Conservation (phyloP, 2,329 filamentous ascomycete genomes). For the Claviceps maximensis region DNA sequence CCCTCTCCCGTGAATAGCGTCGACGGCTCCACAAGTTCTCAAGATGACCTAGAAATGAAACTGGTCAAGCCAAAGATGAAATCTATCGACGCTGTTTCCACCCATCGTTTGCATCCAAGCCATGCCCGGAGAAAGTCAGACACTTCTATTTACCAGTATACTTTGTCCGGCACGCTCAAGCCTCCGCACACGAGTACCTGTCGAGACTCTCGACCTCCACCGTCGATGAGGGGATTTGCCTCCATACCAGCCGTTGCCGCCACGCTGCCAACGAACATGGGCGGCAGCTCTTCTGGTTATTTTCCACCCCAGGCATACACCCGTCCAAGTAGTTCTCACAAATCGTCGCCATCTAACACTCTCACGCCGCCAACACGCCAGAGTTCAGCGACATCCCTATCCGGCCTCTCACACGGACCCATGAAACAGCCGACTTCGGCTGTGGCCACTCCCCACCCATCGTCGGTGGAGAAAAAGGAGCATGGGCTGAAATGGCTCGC, state of each 20-base stretch:
- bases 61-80: slow-evolving; percentile 8
- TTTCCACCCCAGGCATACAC: not conserved
- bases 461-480: slow-evolving; percentile 4
- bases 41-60: slow-evolving; percentile 28
- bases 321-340: not conserved
- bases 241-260: slow-evolving; percentile 10
- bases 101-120: slow-evolving; percentile 15
- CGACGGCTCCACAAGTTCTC: slow-evolving; percentile 24
- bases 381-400: slow-evolving; percentile 12
- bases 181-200: slow-evolving; percentile 4
- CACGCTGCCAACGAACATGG: slow-evolving; percentile 1
- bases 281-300: not conserved
- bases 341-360: slow-evolving; percentile 3
- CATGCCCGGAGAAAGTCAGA: slow-evolving; percentile 18
- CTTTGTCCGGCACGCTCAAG: slow-evolving; percentile 9
- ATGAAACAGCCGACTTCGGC: slow-evolving; percentile 5
- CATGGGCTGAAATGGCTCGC: slow-evolving; percentile 5
- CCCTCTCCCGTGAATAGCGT: slow-evolving; percentile 19
- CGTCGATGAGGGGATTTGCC: slow-evolving; percentile 18
- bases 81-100: slow-evolving; percentile 1
- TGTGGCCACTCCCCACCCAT: slow-evolving; percentile 7
- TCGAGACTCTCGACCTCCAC: slow-evolving; percentile 16
- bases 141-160: slow-evolving; percentile 13
- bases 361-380: slow-evolving; percentile 8
- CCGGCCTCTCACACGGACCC: slow-evolving; percentile 9